These are phyloP conservation scores for Heliamphora exappendiculata DNA, from an alignment of 148 eudicot species.

Conservation along the genomic window DNA sequence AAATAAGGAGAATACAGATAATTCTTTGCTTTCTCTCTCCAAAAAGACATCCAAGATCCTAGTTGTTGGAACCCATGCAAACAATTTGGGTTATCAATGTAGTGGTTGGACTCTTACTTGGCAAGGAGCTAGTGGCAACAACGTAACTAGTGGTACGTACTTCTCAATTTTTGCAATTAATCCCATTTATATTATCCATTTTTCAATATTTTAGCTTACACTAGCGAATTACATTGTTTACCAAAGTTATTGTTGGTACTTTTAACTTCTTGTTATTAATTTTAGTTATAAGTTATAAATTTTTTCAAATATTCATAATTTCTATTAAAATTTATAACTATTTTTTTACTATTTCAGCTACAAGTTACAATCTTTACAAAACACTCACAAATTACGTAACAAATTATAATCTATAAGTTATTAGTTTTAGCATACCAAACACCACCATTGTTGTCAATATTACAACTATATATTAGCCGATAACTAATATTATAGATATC, in stretches of 20 bases:
- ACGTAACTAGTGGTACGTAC: constrained; percentile 53
- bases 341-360: too few species aligned
- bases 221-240: neutral
- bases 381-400: too few species aligned
- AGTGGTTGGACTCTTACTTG: constrained; percentile 94
- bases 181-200: neutral
- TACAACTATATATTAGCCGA: too few species aligned
- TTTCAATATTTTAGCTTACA: neutral
- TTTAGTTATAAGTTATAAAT: neutral
- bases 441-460: too few species aligned
- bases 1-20: constrained; percentile 51
- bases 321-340: too few species aligned
- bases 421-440: too few species aligned
- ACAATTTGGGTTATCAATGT: constrained; percentile 93
- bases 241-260: too few species aligned
- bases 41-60: constrained; percentile 51
- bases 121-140: constrained; percentile 85
- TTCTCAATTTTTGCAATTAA: neutral
- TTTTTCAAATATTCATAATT: neutral
- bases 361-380: too few species aligned
- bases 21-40: constrained; percentile 58
- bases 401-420: too few species aligned
- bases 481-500: too few species aligned
- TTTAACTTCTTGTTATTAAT: too few species aligned
- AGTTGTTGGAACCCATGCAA: constrained; percentile 79